Conservation (phyloP, 495 filamentous ascomycete genomes). For the Lepidopterella palustris region DNA sequence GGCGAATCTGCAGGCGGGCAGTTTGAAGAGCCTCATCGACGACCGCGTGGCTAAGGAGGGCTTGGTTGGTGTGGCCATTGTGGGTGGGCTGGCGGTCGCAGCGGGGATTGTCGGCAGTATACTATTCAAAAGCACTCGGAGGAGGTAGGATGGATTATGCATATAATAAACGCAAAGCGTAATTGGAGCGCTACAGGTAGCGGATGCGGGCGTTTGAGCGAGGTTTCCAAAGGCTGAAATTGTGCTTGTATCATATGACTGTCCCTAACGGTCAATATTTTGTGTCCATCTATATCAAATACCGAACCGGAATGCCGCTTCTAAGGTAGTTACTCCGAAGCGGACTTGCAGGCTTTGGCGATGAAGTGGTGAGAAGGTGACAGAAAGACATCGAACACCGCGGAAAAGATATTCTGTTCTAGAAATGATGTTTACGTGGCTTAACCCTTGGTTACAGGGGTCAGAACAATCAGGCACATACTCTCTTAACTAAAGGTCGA, state of each 20-base stretch:
- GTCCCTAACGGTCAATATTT: neutral
- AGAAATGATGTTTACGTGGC: too few species aligned
- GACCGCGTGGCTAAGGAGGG: slow-evolving; percentile 95
- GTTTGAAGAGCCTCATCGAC: slow-evolving; percentile 79
- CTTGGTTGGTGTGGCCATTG: slow-evolving; percentile 89
- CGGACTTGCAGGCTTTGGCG: too few species aligned
- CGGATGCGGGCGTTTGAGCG: neutral
- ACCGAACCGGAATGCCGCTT: neutral
- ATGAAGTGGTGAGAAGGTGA: too few species aligned
- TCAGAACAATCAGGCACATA: too few species aligned
- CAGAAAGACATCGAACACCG: too few species aligned
- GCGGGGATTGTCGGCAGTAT: slow-evolving; percentile 89
- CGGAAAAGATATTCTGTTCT: too few species aligned
- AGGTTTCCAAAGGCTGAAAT: neutral
- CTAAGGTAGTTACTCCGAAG: too few species aligned
- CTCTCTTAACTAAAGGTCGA: too few species aligned
- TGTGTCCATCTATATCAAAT: neutral
- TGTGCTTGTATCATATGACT: neutral
- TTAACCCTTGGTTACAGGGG: too few species aligned
- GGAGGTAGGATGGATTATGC: slow-evolving; percentile 33
- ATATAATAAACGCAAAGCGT: neutral
- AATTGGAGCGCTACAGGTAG: neutral
- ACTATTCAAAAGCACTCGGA: slow-evolving; percentile 62
- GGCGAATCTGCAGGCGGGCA: slow-evolving; percentile 78
- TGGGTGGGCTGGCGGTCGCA: slow-evolving; percentile 86